Percentiles rank a stretch among this genome's conserved stretches.
Conservation (phyloP, 2,329 filamentous ascomycete species). For the Trichoderma simmonsii region DNA sequence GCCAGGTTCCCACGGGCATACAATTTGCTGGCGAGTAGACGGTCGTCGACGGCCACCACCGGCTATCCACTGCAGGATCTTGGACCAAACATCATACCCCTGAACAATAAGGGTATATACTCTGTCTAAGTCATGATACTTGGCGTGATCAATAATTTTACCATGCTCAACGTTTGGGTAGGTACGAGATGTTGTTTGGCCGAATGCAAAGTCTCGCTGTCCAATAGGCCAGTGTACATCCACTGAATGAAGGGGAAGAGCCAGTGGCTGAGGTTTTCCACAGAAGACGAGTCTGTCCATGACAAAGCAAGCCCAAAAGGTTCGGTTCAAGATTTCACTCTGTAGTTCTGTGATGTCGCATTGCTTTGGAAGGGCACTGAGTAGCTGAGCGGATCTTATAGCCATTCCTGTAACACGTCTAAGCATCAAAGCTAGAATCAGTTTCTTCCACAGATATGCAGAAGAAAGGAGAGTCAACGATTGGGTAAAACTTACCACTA, state of each 20-base stretch:
- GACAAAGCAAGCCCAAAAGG: not conserved
- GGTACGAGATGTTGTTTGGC: not conserved
- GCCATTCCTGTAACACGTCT: not conserved
- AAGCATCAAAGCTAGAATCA: not conserved
- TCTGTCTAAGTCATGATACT: not conserved
- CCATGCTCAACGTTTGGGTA: not conserved
- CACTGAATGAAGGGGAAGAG: not conserved
- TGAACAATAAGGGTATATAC: not conserved
- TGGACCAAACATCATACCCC: not conserved
- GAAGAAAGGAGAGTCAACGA: not conserved
- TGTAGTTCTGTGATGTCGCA: not conserved
- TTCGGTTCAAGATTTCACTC: not conserved
- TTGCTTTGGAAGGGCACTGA: not conserved
- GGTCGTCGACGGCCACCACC: not conserved
- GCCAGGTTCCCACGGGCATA: not conserved
- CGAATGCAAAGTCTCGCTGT: not conserved
- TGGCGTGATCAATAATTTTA: not conserved
- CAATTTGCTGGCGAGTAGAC: not conserved
- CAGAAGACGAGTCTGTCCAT: not conserved
- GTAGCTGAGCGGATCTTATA: not conserved
- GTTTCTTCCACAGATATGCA: not conserved
- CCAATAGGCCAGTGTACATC: not conserved
- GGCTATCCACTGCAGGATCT: not conserved
- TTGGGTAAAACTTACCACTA: not conserved
- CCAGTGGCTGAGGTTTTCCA: not conserved